These are phyloP conservation scores for Kuraishia ogatae DNA, from an alignment of 805 yeast genomes.

Conservation along the genomic window DNA sequence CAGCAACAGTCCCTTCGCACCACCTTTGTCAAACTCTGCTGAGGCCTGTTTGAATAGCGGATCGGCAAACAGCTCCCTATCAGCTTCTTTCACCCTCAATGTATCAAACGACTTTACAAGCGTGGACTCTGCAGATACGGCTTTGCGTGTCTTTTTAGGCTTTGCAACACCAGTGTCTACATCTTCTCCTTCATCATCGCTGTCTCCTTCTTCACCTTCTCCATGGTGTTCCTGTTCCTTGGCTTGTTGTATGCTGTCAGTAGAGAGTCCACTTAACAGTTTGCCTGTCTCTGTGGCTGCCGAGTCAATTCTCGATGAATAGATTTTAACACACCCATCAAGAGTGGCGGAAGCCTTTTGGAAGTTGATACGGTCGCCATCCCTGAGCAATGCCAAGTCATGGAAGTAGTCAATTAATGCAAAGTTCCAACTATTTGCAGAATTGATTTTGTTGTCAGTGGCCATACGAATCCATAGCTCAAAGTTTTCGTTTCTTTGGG, in stretches of 20 bases:
- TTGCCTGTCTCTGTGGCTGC: slow-evolving; percentile 88
- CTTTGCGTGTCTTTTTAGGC: slow-evolving; percentile 11
- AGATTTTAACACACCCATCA: slow-evolving; percentile 92
- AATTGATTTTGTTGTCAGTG: slow-evolving; percentile 48
- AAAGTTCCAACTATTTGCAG: slow-evolving; percentile 82
- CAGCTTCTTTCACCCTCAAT: slow-evolving; percentile 34
- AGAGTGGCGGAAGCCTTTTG: slow-evolving; percentile 86
- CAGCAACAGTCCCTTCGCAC: slow-evolving; percentile 42
- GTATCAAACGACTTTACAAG: slow-evolving; percentile 29
- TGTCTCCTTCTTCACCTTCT: slow-evolving; percentile 11
- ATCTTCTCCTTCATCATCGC: slow-evolving; percentile 13
- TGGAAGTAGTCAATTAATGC: slow-evolving; percentile 89
- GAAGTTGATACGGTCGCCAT: slow-evolving; percentile 75
- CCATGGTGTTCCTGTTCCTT: slow-evolving; percentile 13
- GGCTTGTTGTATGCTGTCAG: slow-evolving; percentile 12
- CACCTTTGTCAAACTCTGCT: slow-evolving; percentile 56
- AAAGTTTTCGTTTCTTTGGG: slow-evolving; percentile 34
- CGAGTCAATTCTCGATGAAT: slow-evolving; percentile 84
- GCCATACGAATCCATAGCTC: slow-evolving; percentile 81
- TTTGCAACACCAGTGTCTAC: slow-evolving; percentile 14
- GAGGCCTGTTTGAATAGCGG: slow-evolving; percentile 50
- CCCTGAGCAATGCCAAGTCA: slow-evolving; percentile 66
- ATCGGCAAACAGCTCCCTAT: slow-evolving; percentile 41
- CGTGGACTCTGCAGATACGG: slow-evolving; percentile 18
- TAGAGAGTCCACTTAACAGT: slow-evolving; percentile 41